A percentile compares a stretch with the other conserved stretches of the same genome.
Evolutionary conservation across 1,284 basidiomycete species (phyloP).

Genomic region (Ganoderma boninense): DNA sequence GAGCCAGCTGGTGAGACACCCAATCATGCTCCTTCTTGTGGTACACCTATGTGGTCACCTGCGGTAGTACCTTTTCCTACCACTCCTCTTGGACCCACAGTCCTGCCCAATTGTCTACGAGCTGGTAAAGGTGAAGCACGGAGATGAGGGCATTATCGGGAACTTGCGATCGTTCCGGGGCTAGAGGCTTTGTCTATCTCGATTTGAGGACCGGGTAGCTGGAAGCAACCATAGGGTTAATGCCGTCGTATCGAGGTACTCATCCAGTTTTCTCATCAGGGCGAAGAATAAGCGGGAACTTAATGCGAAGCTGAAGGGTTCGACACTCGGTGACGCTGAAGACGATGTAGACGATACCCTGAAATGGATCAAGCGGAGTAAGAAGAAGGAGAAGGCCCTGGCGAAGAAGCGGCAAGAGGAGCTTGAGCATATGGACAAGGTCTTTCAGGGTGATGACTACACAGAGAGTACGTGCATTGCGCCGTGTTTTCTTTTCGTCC

Average conservation of each 20-base stretch:
- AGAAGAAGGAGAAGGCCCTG: conserved; percentile 88
- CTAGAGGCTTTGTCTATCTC: not conserved
- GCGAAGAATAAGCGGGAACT: conserved; percentile 93
- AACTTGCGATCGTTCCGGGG: not conserved
- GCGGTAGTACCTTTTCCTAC: not conserved
- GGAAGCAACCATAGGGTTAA: not conserved
- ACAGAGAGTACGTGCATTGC: conserved; percentile 72
- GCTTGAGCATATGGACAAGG: conserved; percentile 83
- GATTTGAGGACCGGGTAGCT: not conserved
- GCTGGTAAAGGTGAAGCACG: not conserved
- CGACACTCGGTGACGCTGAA: conserved; percentile 87
- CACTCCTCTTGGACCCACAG: not conserved
- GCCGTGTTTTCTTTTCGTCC: conserved; percentile 6
- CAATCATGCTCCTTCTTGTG: conserved; percentile 1
- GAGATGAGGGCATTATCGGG: not conserved
- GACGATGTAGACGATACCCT: conserved; percentile 77
- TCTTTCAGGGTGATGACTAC: conserved; percentile 76
- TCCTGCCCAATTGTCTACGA: not conserved
- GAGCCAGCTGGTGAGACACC: conserved; percentile 7
- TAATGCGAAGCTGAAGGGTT: conserved; percentile 87
- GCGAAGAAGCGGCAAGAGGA: conserved; percentile 82
- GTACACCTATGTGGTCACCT: not conserved
- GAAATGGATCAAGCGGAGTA: conserved; percentile 90
- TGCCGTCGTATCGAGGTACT: conserved; percentile 43
- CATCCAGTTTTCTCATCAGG: conserved; percentile 60